Conservation (phyloP, 2,329 filamentous ascomycete species). For the Monilinia vaccinii-corymbosi region DNA sequence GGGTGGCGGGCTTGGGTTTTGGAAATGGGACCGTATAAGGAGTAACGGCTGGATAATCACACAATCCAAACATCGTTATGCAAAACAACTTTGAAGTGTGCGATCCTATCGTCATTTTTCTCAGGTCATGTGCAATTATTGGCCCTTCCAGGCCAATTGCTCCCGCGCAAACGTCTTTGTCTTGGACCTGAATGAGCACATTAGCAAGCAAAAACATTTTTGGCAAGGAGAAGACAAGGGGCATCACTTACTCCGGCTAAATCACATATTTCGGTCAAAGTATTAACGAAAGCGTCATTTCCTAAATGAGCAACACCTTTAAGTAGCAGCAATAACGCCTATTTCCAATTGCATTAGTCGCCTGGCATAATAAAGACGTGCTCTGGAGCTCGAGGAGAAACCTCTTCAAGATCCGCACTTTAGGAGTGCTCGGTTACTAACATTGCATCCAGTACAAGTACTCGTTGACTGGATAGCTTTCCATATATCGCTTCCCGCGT, state of each 20-base stretch:
- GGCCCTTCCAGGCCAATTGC: constrained; percentile 43
- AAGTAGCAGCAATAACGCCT: constrained; percentile 32
- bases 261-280: constrained; percentile 31
- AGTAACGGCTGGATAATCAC: constrained; percentile 29
- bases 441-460: constrained; percentile 9
- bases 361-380: neutral
- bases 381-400: neutral
- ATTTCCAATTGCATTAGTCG: neutral
- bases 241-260: constrained; percentile 15
- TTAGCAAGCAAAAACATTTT: neutral
- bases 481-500: constrained; percentile 2
- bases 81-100: constrained; percentile 44
- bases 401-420: neutral
- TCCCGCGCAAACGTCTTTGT: constrained; percentile 34
- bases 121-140: constrained; percentile 42
- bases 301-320: constrained; percentile 38
- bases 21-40: constrained; percentile 30
- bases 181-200: constrained; percentile 13
- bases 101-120: constrained; percentile 39
- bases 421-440: neutral
- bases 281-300: constrained; percentile 33
- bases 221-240: neutral
- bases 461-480: constrained; percentile 4
- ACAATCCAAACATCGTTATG: constrained; percentile 40
- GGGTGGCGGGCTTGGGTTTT: constrained; percentile 28